Evolutionary conservation across 2,329 filamentous ascomycete genomes (phyloP).

Genomic region (Pestalotiopsis sp.): DNA sequence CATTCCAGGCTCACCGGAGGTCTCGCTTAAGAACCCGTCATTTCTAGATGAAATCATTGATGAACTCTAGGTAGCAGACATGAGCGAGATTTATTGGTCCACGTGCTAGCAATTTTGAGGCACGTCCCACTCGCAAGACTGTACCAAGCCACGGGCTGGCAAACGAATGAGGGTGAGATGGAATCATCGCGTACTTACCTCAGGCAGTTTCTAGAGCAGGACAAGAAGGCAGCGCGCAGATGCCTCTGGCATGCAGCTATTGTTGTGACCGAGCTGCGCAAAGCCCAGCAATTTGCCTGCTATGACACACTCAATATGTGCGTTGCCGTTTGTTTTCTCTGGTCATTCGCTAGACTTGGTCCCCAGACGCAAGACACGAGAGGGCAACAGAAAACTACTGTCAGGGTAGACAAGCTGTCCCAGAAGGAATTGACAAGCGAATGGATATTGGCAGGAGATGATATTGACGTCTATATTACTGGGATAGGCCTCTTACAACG

Average conservation of each 20-base stretch:
- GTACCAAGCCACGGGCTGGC: background rate
- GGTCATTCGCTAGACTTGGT: background rate
- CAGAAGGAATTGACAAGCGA: background rate
- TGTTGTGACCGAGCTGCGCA: background rate
- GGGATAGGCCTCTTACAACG: background rate
- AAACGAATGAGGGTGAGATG: background rate
- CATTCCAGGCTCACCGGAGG: background rate
- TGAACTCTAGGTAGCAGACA: background rate
- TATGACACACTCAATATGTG: background rate
- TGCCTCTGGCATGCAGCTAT: background rate
- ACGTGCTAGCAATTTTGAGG: background rate
- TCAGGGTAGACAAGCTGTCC: background rate
- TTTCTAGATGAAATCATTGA: background rate
- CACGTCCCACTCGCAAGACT: background rate
- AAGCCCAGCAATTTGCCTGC: background rate
- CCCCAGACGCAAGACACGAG: background rate
- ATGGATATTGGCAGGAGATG: background rate
- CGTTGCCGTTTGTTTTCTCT: background rate
- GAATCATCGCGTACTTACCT: background rate
- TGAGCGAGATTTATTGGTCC: background rate
- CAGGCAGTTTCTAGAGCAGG: background rate
- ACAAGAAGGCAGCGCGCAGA: background rate
- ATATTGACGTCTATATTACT: background rate
- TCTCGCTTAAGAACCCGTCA: background rate
- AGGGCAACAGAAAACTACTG: background rate